Evolutionary conservation across 2,329 filamentous ascomycete genomes (phyloP).

Genomic region (Cladosporium sp.): DNA sequence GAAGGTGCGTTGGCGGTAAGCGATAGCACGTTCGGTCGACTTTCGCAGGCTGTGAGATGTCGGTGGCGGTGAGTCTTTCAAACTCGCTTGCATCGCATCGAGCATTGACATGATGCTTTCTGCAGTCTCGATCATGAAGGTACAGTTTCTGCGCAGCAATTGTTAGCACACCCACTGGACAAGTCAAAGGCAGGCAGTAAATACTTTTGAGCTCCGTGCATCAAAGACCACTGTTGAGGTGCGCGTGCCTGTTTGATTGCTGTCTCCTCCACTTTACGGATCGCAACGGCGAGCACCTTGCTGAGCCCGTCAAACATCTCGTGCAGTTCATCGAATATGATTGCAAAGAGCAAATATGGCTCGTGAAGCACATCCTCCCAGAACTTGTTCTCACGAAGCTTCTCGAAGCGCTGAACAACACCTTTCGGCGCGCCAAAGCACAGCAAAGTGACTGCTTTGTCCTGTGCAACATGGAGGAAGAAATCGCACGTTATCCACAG

Average conservation of each 20-base stretch:
- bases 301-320: neutral
- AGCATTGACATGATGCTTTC: constrained; percentile 11
- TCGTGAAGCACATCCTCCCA: constrained; percentile 10
- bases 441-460: neutral
- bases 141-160: constrained; percentile 7
- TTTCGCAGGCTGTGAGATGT: neutral
- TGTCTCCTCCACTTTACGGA: constrained; percentile 7
- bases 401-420: constrained; percentile 3
- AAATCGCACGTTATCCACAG: constrained; percentile 16
- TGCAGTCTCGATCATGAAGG: constrained; percentile 12
- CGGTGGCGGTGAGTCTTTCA: neutral
- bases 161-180: neutral
- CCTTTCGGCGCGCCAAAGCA: constrained; percentile 11
- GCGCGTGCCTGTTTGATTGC: constrained; percentile 6
- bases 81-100: constrained; percentile 6
- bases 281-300: neutral
- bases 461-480: constrained; percentile 7
- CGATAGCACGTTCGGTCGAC: neutral
- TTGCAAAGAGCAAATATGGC: constrained; percentile 10
- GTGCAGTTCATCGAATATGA: constrained; percentile 15
- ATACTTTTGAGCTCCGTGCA: constrained; percentile 14
- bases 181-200: neutral
- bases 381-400: neutral
- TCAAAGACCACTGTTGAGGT: neutral
- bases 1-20: constrained; percentile 19